Conservation (phyloP, 225 moss, liverwort and hornwort genomes). For the Takakia lepidozioides region DNA sequence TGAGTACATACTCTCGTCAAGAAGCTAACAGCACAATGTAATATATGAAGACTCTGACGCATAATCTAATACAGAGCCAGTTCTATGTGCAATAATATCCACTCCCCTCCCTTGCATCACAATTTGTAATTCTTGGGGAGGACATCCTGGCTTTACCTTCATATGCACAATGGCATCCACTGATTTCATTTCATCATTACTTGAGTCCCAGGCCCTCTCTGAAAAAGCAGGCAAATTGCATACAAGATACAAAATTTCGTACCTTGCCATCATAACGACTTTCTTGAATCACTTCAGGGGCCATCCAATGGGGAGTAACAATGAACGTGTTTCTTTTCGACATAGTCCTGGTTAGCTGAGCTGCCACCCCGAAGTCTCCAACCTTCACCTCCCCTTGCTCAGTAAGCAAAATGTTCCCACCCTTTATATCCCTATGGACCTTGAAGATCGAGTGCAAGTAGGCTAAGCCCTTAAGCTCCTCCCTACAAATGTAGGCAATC, state of each 20-base stretch:
- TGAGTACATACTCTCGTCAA: too few species aligned
- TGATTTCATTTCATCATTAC: too few species aligned
- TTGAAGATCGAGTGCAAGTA: conserved; percentile 97
- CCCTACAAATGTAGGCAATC: conserved; percentile 95
- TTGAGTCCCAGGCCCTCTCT: too few species aligned
- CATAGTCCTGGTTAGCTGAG: conserved; percentile 97
- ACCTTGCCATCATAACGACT: conserved; percentile 99
- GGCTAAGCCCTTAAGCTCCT: conserved; percentile 84
- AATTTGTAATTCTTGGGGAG: too few species aligned
- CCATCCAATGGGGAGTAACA: conserved; percentile 99
- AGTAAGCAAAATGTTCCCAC: conserved; percentile 86
- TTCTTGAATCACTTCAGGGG: conserved; percentile 98
- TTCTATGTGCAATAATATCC: too few species aligned
- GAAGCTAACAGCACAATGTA: too few species aligned
- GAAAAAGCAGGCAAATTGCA: background rate
- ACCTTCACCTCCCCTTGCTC: conserved; percentile 99
- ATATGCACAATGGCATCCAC: too few species aligned
- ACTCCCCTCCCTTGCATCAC: too few species aligned
- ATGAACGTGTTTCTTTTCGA: conserved; percentile 98
- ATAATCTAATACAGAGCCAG: too few species aligned
- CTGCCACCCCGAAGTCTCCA: conserved; percentile 98
- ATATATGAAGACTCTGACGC: too few species aligned
- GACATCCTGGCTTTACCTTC: too few species aligned
- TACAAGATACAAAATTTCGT: background rate
- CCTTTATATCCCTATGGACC: conserved; percentile 95